A percentile compares a stretch with the other conserved stretches of the same genome.
Conservation (phyloP, 148 eudicot genomes). For the Amaranthus hypochondriacus region DNA sequence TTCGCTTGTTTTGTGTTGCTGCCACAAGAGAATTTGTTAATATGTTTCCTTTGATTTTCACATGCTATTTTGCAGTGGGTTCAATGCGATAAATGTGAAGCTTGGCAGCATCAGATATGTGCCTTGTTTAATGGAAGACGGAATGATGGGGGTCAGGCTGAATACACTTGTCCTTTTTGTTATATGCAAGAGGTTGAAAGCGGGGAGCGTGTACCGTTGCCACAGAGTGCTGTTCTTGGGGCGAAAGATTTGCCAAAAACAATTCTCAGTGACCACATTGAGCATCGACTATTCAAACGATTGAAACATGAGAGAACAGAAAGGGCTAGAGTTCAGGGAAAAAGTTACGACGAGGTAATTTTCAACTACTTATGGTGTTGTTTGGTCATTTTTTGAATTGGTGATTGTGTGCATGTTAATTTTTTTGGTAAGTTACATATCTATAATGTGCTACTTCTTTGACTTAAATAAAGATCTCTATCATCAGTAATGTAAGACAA, state of each 20-base stretch:
- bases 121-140: conserved; percentile 68
- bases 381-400: background rate
- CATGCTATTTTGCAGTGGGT: conserved; percentile 68
- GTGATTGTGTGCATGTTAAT: too few relatives aligned
- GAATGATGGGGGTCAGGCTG: conserved; percentile 54
- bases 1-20: background rate
- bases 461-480: too few relatives aligned
- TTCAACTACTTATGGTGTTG: background rate
- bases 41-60: background rate
- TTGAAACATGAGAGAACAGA: conserved; percentile 67
- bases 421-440: too few relatives aligned
- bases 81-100: conserved; percentile 76
- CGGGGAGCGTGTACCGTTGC: conserved; percentile 39
- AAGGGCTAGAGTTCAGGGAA: conserved; percentile 51
- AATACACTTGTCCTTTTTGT: conserved; percentile 74
- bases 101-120: conserved; percentile 94
- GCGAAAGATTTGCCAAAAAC: conserved; percentile 68
- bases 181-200: conserved; percentile 46
- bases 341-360: conserved; percentile 51
- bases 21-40: background rate
- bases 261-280: conserved; percentile 76
- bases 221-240: conserved; percentile 45
- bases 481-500: too few relatives aligned
- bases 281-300: conserved; percentile 52
- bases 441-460: too few relatives aligned